Evolutionary conservation across 306 rosid genomes (phyloP).

Genomic region (Prunus mongolica): DNA sequence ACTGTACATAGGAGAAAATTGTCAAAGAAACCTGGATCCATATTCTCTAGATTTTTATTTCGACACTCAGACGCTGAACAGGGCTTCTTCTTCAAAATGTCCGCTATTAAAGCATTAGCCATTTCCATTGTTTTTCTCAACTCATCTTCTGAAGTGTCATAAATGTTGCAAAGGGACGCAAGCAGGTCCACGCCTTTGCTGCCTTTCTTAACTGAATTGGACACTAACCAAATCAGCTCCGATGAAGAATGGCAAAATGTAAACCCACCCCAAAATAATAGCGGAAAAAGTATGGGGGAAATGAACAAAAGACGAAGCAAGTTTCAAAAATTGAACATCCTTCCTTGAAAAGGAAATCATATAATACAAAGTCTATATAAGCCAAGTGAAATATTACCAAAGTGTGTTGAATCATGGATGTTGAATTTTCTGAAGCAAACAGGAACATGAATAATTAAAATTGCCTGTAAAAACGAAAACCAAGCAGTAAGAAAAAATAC

Average conservation of each 20-base stretch:
- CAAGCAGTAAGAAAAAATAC: constrained; percentile 24
- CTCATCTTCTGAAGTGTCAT: constrained; percentile 81
- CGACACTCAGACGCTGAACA: constrained; percentile 63
- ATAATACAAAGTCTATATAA: constrained; percentile 7
- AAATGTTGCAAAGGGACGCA: constrained; percentile 79
- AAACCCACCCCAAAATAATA: neutral
- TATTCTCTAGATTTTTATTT: constrained; percentile 58
- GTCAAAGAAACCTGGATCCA: constrained; percentile 59
- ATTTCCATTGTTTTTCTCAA: constrained; percentile 76
- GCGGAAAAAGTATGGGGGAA: neutral
- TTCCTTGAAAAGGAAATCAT: neutral
- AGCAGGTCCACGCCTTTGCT: constrained; percentile 74
- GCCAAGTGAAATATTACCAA: constrained; percentile 49
- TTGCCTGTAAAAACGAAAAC: constrained; percentile 59
- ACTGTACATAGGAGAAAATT: neutral
- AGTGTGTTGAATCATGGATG: constrained; percentile 62
- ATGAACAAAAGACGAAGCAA: neutral
- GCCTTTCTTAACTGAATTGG: constrained; percentile 63
- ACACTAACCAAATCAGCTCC: constrained; percentile 24
- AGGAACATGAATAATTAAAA: constrained; percentile 86
- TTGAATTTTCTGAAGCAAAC: constrained; percentile 55
- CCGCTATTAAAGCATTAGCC: constrained; percentile 67
- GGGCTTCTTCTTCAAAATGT: constrained; percentile 77
- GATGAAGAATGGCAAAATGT: constrained; percentile 7
- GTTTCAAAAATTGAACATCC: neutral